Percentiles rank a stretch among this genome's conserved stretches.
These are phyloP conservation scores for Diospyros kaki DNA, from an alignment of 148 eudicot genomes.

Conservation along the genomic window DNA sequence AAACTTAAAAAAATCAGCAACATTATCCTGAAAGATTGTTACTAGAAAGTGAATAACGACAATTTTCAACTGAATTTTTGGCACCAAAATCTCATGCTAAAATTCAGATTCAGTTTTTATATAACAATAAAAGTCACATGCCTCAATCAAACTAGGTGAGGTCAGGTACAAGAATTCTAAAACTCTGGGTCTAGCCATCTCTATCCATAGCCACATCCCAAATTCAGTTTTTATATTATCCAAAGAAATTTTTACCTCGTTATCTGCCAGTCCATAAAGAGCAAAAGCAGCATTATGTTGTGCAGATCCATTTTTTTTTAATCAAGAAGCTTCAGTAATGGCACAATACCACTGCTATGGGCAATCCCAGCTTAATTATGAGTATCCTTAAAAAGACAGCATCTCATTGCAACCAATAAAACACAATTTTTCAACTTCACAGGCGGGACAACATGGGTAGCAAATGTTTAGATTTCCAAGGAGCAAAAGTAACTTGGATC, in stretches of 20 bases:
- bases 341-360: conserved; percentile 68
- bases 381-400: conserved; percentile 49
- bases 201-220: neutral
- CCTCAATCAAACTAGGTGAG: too few relatives aligned
- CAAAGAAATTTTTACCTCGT: conserved; percentile 53
- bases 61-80: too few relatives aligned
- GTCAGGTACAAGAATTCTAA: too few relatives aligned
- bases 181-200: too few relatives aligned
- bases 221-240: neutral
- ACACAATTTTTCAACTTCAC: neutral
- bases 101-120: too few relatives aligned
- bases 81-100: too few relatives aligned
- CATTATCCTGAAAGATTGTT: conserved; percentile 56
- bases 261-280: conserved; percentile 92
- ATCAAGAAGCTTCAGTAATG: conserved; percentile 78
- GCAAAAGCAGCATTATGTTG: conserved; percentile 98
- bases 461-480: neutral
- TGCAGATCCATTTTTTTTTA: conserved; percentile 68
- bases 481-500: neutral
- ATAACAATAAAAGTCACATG: too few relatives aligned
- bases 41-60: too few relatives aligned
- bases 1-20: conserved; percentile 63
- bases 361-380: conserved; percentile 96
- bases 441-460: neutral
- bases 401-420: conserved; percentile 5